Evolutionary conservation across 306 rosid genomes (phyloP).

Genomic region (Notholithocarpus densiflorus): DNA sequence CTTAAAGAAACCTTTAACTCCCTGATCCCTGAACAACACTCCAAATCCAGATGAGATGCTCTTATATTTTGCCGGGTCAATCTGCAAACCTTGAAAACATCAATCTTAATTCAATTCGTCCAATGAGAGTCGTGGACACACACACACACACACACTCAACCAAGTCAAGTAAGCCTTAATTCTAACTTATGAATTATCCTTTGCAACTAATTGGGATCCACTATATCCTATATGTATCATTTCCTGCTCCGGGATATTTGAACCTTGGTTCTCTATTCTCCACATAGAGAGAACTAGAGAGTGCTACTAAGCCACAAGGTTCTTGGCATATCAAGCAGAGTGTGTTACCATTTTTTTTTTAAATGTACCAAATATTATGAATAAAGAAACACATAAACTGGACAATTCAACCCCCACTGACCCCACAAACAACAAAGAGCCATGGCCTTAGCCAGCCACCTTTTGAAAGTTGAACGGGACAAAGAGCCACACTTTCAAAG

Average conservation of each 20-base stretch:
- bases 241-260: background rate
- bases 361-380: no score
- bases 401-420: background rate
- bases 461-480: background rate
- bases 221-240: background rate
- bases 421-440: background rate
- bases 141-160: background rate
- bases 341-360: no score
- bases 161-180: background rate
- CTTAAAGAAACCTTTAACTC: conserved; percentile 57
- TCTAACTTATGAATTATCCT: background rate
- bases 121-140: background rate
- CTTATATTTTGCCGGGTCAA: conserved; percentile 71
- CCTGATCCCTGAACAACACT: conserved; percentile 66
- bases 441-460: background rate
- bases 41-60: conserved; percentile 67
- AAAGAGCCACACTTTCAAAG: background rate
- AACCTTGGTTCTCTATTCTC: background rate
- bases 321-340: no score
- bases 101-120: background rate
- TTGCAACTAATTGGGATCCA: background rate
- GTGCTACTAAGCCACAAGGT: no score
- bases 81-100: conserved; percentile 27
- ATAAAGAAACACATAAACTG: no score
- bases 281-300: no score